phyloP scores from a whole-genome alignment of 176 grass and related monocot genomes.

The Bothriochloa decipiens region DNA sequence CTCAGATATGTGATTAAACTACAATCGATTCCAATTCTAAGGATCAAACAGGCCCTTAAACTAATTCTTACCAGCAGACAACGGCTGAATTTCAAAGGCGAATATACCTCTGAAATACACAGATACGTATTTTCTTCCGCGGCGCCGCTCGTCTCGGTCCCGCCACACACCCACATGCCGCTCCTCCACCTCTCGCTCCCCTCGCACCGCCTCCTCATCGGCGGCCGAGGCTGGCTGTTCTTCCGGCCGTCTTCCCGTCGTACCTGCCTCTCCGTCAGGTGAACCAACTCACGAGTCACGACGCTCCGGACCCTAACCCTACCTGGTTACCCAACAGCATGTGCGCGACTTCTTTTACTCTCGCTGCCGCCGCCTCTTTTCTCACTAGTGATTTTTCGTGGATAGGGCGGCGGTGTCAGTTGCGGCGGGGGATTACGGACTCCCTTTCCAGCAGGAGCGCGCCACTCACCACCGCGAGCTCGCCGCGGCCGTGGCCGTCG shows the following conservation, averaged over 20 bases:
- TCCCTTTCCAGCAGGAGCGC: constrained; percentile 64
- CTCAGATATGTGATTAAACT: no score
- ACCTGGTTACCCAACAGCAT: neutral
- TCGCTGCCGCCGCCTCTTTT: neutral
- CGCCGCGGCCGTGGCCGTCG: constrained; percentile 50
- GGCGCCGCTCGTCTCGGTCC: constrained; percentile 3
- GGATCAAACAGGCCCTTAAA: no score
- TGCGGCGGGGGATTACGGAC: neutral
- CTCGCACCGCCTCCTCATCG: constrained; percentile 32
- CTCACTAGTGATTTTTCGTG: constrained; percentile 23
- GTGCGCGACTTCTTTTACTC: neutral
- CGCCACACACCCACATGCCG: constrained; percentile 41
- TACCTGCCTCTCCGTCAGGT: constrained; percentile 34
- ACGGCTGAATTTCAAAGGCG: no score
- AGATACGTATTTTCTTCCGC: no score
- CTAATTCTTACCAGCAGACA: no score
- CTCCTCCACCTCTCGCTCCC: constrained; percentile 48
- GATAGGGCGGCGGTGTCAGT: constrained; percentile 19
- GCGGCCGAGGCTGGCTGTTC: neutral
- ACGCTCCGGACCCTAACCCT: neutral
- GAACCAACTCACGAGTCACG: neutral
- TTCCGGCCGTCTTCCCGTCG: neutral
- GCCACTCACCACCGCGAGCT: constrained; percentile 69
- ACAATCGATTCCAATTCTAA: no score
- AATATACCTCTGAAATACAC: no score